These are phyloP conservation scores for Hypoxylon sp. DNA, from an alignment of 2,329 filamentous ascomycete genomes.

Conservation along the genomic window DNA sequence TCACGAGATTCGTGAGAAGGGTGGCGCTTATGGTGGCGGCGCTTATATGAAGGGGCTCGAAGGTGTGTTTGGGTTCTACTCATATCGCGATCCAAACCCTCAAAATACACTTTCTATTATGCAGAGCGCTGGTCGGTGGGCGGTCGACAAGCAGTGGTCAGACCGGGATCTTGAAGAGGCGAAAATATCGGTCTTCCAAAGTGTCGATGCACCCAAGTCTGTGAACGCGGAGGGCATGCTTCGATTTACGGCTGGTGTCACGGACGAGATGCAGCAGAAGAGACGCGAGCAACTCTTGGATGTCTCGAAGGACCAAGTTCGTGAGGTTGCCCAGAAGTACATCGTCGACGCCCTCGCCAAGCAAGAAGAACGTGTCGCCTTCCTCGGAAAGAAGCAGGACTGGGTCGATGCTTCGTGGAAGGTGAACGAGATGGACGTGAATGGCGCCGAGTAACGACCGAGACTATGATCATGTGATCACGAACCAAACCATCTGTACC, in stretches of 20 bases:
- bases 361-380: conserved; percentile 71
- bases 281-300: conserved; percentile 88
- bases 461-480: conserved; percentile 12
- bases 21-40: conserved; percentile 93
- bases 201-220: conserved; percentile 86
- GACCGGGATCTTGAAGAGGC: conserved; percentile 92
- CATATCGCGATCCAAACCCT: conserved; percentile 96
- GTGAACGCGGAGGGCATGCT: conserved; percentile 90
- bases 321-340: conserved; percentile 83
- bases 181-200: conserved; percentile 94
- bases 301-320: conserved; percentile 83
- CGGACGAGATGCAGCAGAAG: conserved; percentile 87
- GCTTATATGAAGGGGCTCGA: conserved; percentile 84
- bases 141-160: conserved; percentile 82
- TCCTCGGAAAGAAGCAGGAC: conserved; percentile 85
- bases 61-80: conserved; percentile 93
- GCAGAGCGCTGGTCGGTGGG: conserved; percentile 84
- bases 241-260: conserved; percentile 85
- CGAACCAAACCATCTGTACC: conserved; percentile 49
- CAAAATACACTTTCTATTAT: conserved; percentile 89
- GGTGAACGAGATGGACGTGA: conserved; percentile 78
- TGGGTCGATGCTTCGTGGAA: conserved; percentile 83
- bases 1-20: conserved; percentile 97
- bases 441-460: conserved; percentile 50
- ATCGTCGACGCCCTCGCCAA: conserved; percentile 75